Percentiles rank a stretch among this genome's conserved stretches.
phyloP scores from a whole-genome alignment of 345 rosid species.

The Camelina hispida region DNA sequence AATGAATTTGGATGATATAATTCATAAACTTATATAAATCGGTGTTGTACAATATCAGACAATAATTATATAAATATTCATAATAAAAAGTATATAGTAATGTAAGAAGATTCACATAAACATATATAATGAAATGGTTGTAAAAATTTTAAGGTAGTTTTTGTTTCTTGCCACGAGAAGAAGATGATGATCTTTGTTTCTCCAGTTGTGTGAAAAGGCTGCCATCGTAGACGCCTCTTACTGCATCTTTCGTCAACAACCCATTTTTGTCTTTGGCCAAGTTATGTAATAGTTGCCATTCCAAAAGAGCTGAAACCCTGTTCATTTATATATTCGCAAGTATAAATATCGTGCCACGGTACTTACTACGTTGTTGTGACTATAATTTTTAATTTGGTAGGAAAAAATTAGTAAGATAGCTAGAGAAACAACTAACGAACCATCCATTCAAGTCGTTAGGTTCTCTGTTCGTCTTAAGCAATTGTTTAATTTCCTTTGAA shows the following conservation, averaged over 20 bases:
- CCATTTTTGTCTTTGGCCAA: constrained; percentile 71
- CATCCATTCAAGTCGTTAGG: constrained; percentile 57
- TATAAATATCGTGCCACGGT: background rate
- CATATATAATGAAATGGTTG: background rate
- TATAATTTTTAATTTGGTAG: background rate
- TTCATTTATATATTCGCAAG: background rate
- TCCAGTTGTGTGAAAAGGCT: constrained; percentile 62
- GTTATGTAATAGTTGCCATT: constrained; percentile 59
- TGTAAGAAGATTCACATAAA: background rate
- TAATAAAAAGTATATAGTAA: background rate
- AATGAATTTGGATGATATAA: background rate
- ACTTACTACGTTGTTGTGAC: background rate
- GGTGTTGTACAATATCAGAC: background rate
- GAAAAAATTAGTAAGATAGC: background rate
- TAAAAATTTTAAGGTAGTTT: background rate
- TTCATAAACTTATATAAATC: too few relatives aligned
- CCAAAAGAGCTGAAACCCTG: constrained; percentile 63
- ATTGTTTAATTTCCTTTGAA: constrained; percentile 46
- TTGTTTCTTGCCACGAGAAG: constrained; percentile 2
- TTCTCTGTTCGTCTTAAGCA: constrained; percentile 63
- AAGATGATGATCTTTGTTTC: constrained; percentile 47
- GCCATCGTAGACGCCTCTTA: constrained; percentile 72
- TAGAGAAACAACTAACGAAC: constrained; percentile 44
- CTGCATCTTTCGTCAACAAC: constrained; percentile 56
- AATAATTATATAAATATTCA: background rate